These are phyloP conservation scores for Hypoxylon sp. DNA, from an alignment of 2,329 filamentous ascomycete species.

Conservation along the genomic window DNA sequence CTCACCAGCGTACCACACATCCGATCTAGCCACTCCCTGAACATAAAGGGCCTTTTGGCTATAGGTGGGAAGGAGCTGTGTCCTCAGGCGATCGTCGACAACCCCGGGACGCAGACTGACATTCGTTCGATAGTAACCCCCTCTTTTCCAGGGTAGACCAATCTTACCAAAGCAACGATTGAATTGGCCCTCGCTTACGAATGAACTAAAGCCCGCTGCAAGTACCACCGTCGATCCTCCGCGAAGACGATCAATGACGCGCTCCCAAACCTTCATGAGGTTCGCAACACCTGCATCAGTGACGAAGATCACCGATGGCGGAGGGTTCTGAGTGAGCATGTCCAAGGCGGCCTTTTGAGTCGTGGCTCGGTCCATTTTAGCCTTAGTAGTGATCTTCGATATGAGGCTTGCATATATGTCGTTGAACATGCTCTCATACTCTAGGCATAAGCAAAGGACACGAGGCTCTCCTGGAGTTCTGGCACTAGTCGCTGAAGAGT, in stretches of 20 bases:
- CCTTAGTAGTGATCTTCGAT: slow-evolving; percentile 14
- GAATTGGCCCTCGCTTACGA: slow-evolving; percentile 11
- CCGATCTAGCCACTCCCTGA: slow-evolving; percentile 38
- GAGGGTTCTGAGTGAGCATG: slow-evolving; percentile 21
- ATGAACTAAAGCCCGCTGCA: slow-evolving; percentile 19
- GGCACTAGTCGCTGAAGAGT: slow-evolving; percentile 4
- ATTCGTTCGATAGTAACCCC: slow-evolving; percentile 36
- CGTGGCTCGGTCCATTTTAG: slow-evolving; percentile 17
- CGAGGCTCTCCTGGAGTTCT: slow-evolving; percentile 18
- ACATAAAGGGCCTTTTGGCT: slow-evolving; percentile 50
- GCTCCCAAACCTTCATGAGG: slow-evolving; percentile 13
- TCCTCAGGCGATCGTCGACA: slow-evolving; percentile 34
- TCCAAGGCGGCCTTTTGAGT: slow-evolving; percentile 19
- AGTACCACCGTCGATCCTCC: slow-evolving; percentile 22
- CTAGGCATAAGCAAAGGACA: slow-evolving; percentile 19
- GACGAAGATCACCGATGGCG: slow-evolving; percentile 16
- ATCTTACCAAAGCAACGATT: slow-evolving; percentile 43
- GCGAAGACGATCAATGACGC: slow-evolving; percentile 20
- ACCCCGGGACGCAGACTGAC: slow-evolving; percentile 44
- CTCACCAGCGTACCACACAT: slow-evolving; percentile 44
- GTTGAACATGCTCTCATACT: slow-evolving; percentile 12
- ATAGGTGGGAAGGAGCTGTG: slow-evolving; percentile 44
- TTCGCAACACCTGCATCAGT: slow-evolving; percentile 11
- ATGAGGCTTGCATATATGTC: slow-evolving; percentile 11
- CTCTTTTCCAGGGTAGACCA: slow-evolving; percentile 49